Evolutionary conservation across 2,329 filamentous ascomycete genomes (phyloP).

Genomic region (Microdochium nivale): DNA sequence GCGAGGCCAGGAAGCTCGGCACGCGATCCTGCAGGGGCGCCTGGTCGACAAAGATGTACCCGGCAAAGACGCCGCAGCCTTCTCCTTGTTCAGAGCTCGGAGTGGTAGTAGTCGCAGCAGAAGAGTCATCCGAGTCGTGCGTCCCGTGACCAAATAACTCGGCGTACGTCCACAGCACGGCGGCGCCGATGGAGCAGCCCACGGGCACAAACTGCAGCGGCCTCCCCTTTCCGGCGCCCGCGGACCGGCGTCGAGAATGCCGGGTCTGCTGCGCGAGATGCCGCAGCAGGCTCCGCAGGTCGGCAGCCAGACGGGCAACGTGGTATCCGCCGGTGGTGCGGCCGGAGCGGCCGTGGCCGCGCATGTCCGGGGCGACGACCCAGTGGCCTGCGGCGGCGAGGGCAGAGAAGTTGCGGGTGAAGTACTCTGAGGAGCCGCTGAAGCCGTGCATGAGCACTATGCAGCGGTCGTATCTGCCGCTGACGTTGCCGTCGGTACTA

Average conservation of each 20-base stretch:
- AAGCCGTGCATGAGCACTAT: conserved; percentile 31
- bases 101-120: no score
- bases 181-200: conserved; percentile 31
- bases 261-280: neutral
- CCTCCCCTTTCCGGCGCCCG: conserved; percentile 2
- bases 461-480: conserved; percentile 12
- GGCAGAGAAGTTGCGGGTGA: conserved; percentile 21
- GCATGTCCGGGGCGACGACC: conserved; percentile 29
- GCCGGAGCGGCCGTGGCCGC: conserved; percentile 26
- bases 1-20: neutral
- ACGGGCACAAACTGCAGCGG: conserved; percentile 19
- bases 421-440: conserved; percentile 29
- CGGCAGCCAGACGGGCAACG: conserved; percentile 28
- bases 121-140: neutral
- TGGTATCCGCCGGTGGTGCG: conserved; percentile 25
- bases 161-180: conserved; percentile 29
- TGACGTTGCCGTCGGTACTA: neutral
- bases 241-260: conserved; percentile 9
- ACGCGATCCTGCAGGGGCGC: conserved; percentile 29
- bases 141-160: conserved; percentile 24
- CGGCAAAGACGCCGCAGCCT: conserved; percentile 13
- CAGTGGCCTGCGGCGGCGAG: conserved; percentile 18
- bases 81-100: neutral
- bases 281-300: conserved; percentile 22
- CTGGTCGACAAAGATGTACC: conserved; percentile 29